A percentile compares a stretch with the other conserved stretches of the same genome.
Conservation (phyloP, 306 rosid species). For the Mimosa pudica region DNA sequence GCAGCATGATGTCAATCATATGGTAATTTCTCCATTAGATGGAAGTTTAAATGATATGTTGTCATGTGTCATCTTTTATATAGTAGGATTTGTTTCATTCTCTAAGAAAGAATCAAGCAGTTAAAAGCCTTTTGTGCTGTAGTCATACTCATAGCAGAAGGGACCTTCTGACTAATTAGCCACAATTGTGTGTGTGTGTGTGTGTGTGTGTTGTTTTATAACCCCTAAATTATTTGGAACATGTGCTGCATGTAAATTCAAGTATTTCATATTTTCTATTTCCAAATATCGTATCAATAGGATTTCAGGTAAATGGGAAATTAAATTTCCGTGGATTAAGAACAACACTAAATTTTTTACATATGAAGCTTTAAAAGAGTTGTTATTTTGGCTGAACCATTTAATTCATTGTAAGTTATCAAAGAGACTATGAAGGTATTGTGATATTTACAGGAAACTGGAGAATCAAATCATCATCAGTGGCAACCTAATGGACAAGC, state of each 20-base stretch:
- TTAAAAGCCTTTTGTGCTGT: not conserved
- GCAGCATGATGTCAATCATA: constrained; percentile 40
- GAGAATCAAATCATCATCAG: constrained; percentile 52
- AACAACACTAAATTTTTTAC: not conserved
- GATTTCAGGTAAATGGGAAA: not conserved
- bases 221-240: not conserved
- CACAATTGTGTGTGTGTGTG: not conserved
- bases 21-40: constrained; percentile 45
- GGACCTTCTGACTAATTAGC: not conserved
- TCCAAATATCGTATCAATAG: not conserved
- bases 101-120: not conserved
- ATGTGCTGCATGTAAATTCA: not conserved
- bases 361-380: constrained; percentile 9
- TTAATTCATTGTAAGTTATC: constrained; percentile 12
- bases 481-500: constrained; percentile 60
- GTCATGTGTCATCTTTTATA: not conserved
- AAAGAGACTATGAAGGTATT: not conserved
- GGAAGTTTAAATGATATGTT: constrained; percentile 15
- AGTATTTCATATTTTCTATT: not conserved
- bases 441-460: constrained; percentile 66
- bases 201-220: too few species aligned
- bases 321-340: not conserved
- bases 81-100: not conserved
- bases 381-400: constrained; percentile 9
- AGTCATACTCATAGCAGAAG: not conserved